Evolutionary conservation across 768 basidiomycete species (phyloP).

Genomic region (Punctularia strigosozonata): DNA sequence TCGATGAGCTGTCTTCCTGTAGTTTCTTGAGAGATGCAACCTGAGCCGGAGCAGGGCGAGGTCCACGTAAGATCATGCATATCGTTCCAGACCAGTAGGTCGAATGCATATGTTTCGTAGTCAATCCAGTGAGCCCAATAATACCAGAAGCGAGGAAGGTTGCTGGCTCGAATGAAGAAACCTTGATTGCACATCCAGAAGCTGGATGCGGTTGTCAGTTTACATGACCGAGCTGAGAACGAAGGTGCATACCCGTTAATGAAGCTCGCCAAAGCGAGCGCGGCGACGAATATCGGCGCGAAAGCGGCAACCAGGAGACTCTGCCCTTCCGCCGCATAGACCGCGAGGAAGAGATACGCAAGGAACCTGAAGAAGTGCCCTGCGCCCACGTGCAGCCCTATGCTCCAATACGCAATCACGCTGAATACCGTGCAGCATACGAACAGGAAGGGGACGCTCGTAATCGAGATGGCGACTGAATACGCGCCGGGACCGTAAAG

Average conservation of each 20-base stretch:
- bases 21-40: no score
- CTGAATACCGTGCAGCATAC: slow-evolving; percentile 34
- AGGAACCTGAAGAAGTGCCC: slow-evolving; percentile 43
- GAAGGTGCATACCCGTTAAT: slow-evolving; percentile 47
- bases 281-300: slow-evolving; percentile 48
- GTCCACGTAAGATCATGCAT: slow-evolving; percentile 24
- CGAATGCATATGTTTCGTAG: slow-evolving; percentile 20
- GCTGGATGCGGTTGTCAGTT: not conserved
- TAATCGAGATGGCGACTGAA: slow-evolving; percentile 40
- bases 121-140: slow-evolving; percentile 46
- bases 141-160: slow-evolving; percentile 48
- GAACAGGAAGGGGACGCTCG: slow-evolving; percentile 44
- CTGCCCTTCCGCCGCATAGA: slow-evolving; percentile 42
- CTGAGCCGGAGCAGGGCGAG: slow-evolving; percentile 12
- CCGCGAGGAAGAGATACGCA: slow-evolving; percentile 38
- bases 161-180: slow-evolving; percentile 36
- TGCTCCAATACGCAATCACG: slow-evolving; percentile 39
- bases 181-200: slow-evolving; percentile 7
- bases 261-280: slow-evolving; percentile 42
- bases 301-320: slow-evolving; percentile 36
- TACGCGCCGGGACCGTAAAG: slow-evolving; percentile 43
- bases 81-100: slow-evolving; percentile 28
- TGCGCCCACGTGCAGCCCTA: slow-evolving; percentile 38
- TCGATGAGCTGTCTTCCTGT: no score
- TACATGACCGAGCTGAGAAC: slow-evolving; percentile 17